Conservation (phyloP, 768 basidiomycete genomes). For the Auricularia heimuer region DNA sequence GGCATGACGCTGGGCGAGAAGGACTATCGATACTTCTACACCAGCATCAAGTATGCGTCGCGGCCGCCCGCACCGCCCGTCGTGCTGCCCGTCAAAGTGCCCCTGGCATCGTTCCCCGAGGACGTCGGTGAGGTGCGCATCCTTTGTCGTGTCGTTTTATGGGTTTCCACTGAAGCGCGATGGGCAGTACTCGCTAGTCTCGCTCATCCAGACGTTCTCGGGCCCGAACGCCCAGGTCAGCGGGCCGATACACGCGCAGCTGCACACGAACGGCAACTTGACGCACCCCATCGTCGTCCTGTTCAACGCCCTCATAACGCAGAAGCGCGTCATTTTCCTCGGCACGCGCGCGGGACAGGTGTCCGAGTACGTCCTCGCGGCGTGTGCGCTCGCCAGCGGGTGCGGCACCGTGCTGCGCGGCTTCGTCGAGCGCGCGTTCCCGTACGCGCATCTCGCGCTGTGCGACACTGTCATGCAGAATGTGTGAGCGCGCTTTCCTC, state of each 20-base stretch:
- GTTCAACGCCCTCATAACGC: conserved; percentile 91
- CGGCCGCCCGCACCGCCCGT: conserved; percentile 24
- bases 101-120: conserved; percentile 79
- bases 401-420: conserved; percentile 78
- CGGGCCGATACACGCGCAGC: conserved; percentile 79
- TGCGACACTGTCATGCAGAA: conserved; percentile 27
- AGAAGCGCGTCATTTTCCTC: conserved; percentile 92
- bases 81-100: conserved; percentile 82
- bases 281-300: conserved; percentile 94
- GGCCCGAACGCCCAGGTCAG: conserved; percentile 41
- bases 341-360: conserved; percentile 87
- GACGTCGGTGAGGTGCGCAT: conserved; percentile 89
- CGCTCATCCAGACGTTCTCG: conserved; percentile 78
- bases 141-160: conserved; percentile 5
- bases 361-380: conserved; percentile 83
- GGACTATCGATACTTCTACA: conserved; percentile 42
- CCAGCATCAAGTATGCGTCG: conserved; percentile 72
- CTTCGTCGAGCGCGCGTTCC: conserved; percentile 86
- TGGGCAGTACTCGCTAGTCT: conserved; percentile 80
- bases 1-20: background rate
- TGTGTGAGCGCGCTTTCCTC: background rate
- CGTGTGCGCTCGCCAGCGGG: conserved; percentile 87
- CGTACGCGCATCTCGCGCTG: conserved; percentile 76
- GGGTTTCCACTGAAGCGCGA: too few relatives aligned
- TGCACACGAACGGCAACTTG: conserved; percentile 82